phyloP scores from a whole-genome alignment of 306 rosid genomes.

The Pterocarpus macrocarpus region DNA sequence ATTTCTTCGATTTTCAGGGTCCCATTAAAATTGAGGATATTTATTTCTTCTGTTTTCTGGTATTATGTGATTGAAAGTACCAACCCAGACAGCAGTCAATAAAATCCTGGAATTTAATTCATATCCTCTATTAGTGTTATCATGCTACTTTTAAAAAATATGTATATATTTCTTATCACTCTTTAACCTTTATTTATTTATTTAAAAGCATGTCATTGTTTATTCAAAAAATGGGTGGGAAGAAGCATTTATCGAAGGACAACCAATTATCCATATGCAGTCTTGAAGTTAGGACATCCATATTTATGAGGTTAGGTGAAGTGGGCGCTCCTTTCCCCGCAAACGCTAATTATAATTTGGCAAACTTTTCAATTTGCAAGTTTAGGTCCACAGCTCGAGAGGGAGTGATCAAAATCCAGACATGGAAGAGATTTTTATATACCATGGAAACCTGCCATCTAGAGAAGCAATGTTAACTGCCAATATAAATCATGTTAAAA shows the following conservation, averaged over 20 bases:
- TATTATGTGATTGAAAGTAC: too few species aligned
- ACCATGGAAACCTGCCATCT: slow-evolving; percentile 1
- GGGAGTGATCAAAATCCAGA: background rate
- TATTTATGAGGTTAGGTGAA: slow-evolving; percentile 45
- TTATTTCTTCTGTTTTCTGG: too few species aligned
- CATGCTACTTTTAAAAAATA: too few species aligned
- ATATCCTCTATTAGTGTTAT: background rate
- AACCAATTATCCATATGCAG: background rate
- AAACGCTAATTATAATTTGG: background rate
- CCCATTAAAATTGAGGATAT: too few species aligned
- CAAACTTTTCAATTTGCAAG: background rate
- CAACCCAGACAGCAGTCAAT: too few species aligned
- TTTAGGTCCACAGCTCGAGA: slow-evolving; percentile 36
- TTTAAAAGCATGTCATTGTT: background rate
- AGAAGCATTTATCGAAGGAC: background rate
- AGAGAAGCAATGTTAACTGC: background rate
- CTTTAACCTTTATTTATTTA: background rate
- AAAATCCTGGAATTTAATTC: too few species aligned
- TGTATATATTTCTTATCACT: background rate
- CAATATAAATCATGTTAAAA: background rate
- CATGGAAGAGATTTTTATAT: background rate
- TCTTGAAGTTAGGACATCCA: slow-evolving; percentile 35
- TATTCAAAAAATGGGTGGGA: background rate
- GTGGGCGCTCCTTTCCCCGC: slow-evolving; percentile 39
- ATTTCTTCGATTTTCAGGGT: too few species aligned